A percentile compares a stretch with the other conserved stretches of the same genome.
phyloP scores from a whole-genome alignment of 805 yeast species.

The Pichia gijzeniarum region DNA sequence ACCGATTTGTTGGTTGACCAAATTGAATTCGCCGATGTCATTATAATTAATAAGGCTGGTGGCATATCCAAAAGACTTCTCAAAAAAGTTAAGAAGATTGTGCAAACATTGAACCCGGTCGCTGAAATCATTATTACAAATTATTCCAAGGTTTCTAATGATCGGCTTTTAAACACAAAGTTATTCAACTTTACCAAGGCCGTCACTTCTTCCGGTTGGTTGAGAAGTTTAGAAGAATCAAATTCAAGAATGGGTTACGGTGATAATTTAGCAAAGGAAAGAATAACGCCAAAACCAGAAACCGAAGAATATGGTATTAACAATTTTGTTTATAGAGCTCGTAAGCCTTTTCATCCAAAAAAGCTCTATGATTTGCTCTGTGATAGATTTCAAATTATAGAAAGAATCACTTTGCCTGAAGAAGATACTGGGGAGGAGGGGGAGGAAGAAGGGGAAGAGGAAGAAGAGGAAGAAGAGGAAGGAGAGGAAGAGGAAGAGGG shows the following conservation, averaged over 20 bases:
- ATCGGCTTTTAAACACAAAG: slow-evolving; percentile 33
- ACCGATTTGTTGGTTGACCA: slow-evolving; percentile 42
- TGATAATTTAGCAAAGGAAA: slow-evolving; percentile 15
- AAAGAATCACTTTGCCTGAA: slow-evolving; percentile 18
- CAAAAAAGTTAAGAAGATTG: slow-evolving; percentile 28
- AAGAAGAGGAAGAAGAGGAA: slow-evolving; percentile 4
- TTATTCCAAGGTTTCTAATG: slow-evolving; percentile 33
- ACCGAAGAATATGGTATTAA: slow-evolving; percentile 42
- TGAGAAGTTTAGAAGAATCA: slow-evolving; percentile 36
- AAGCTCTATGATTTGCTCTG: slow-evolving; percentile 32
- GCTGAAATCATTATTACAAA: slow-evolving; percentile 34
- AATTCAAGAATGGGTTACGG: slow-evolving; percentile 31
- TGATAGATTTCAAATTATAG: slow-evolving; percentile 31
- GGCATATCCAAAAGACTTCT: slow-evolving; percentile 24
- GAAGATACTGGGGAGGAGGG: slow-evolving; percentile 7
- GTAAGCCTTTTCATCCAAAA: slow-evolving; percentile 42
- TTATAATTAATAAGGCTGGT: slow-evolving; percentile 36
- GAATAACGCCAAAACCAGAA: slow-evolving; percentile 37
- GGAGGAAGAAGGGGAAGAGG: neutral
- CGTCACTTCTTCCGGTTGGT: slow-evolving; percentile 40
- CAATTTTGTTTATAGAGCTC: slow-evolving; percentile 35
- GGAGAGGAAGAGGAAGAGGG: slow-evolving; percentile 46
- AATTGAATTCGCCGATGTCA: slow-evolving; percentile 40
- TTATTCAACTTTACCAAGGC: slow-evolving; percentile 37
- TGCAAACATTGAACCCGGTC: slow-evolving; percentile 35